These are phyloP conservation scores for Penicillium italicum DNA, from an alignment of 2,329 filamentous ascomycete species.

Conservation along the genomic window DNA sequence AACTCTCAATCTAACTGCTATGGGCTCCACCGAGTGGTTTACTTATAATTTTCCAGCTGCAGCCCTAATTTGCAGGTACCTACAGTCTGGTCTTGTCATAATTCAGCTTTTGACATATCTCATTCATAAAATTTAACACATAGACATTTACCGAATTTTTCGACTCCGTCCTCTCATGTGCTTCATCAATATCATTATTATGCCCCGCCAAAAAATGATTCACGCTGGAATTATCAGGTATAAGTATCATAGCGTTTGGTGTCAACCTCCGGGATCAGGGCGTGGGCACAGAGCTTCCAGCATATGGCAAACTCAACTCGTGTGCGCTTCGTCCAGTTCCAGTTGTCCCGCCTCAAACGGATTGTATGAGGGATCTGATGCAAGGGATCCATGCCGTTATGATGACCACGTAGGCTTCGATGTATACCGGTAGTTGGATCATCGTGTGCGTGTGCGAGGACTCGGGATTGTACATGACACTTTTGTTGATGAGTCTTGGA, in stretches of 20 bases:
- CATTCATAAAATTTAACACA: background rate
- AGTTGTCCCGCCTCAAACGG: background rate
- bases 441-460: conserved; percentile 16
- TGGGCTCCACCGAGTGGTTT: no score
- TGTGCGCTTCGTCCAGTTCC: conserved; percentile 11
- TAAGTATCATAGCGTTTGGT: conserved; percentile 10
- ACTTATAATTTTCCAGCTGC: no score
- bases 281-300: background rate
- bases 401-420: conserved; percentile 32
- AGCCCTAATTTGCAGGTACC: no score
- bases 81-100: no score
- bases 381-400: conserved; percentile 32
- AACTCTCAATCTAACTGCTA: no score
- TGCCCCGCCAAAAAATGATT: conserved; percentile 1
- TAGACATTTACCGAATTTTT: background rate
- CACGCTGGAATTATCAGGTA: conserved; percentile 7
- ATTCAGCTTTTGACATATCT: background rate
- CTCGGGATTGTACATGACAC: conserved; percentile 21
- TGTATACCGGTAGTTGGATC: conserved; percentile 23
- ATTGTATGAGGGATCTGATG: conserved; percentile 23
- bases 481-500: no score
- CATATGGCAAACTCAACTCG: conserved; percentile 13
- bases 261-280: conserved; percentile 7
- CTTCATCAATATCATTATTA: background rate
- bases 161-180: background rate